Base-by-base conservation (phyloP, 208 protist genomes). In the Wallacemonas sp. region DNA sequence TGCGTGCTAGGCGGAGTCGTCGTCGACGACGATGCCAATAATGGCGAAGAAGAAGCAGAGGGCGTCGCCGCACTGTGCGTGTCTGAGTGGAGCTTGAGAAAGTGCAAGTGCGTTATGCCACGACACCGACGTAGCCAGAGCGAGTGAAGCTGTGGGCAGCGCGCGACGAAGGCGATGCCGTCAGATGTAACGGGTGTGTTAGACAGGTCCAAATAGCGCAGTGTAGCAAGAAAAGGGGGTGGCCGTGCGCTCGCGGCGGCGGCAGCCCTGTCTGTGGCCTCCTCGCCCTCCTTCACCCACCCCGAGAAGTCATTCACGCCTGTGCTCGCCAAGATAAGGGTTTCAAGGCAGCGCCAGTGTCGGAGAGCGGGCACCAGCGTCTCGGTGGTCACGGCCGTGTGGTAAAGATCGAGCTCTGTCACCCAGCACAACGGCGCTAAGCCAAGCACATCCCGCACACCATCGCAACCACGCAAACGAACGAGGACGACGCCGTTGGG, bases 391-490 rank as follows among this genome's bases (percentile, higher is more conserved):
- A 88, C 63, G 39, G 30, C 61, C n/a, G 82, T 88, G 75, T 88
- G 82, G 59, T 88, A 79, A 1, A 88, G 66, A 38, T 88, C 82
- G 21, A 88, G 75, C 49, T 84, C 75, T 27, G 62, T 65, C 1
- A 88, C 63, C 9, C 58, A 59, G 12, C 64, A 63, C 26, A 82
- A 44, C 4, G 58, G 34, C 12, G 54, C 53, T 26, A 88, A 67
- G 17, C 70, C 51, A 0, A 24, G 24, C 22, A 88, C 66, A 24
- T 80, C 55, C 17, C 34, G 39, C 17, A 88, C 49, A 17, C 63
- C 68, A 19, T 81, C 74, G 41, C 82, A 88, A 2, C 75, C 81
- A 19, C 79, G 78, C 39, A 88, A 49, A 9, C 70, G 53, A 0
- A 88, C 46, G 27, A 75, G 68, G 0, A 47, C 54, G 4, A 88